Base-by-base conservation (phyloP, 768 basidiomycete species). In the Bullera alba region DNA sequence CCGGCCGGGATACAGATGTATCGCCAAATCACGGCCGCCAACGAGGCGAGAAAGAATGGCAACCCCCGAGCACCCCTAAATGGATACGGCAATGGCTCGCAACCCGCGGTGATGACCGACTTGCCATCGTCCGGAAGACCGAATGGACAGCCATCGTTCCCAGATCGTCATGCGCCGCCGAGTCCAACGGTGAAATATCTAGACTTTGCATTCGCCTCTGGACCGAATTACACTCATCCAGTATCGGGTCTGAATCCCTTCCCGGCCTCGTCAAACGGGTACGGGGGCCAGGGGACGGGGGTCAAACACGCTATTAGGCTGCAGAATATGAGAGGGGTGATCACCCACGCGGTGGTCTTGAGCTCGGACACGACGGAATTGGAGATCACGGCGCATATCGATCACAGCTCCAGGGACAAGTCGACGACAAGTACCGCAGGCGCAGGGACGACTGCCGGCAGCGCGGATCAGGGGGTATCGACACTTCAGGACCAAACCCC, bases 321-420 rank as follows among this genome's bases (percentile, higher is more conserved):
- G n/a, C 49, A 52, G 42, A 72, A 72, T 49, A 36, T 68, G 38
- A 45, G 61, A 25, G 70, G 70, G 3, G 59, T 72, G 1, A 52
- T 62, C 35, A 66, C 50, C 16, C 70, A 72, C 45, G 49, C 61
- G 2, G 54, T 68, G 12, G 41, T 64, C 14, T 30, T 70, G 5
- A 55, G 63, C 14, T 36, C 51, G 4, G 52, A 57, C 10, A 66
- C 67, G 1, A 42, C 55, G 29, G 61, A 63, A 32, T 23, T 68
- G 14, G 69, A 70, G 39, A 29, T 70, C 15, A 66, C 64, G 19
- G 69, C 69, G 12, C 60, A 58, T 36, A 50, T 46, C 36, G 54
- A 60, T 29, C 7, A 41, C 39, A 32, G 48, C 29, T 7, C 39
- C 22, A 2, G 30, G 17, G n/a, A 29, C 3, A 34, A 30, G 3